Base-by-base conservation (phyloP, 2,329 filamentous ascomycete genomes). In the Aspergillus thermomutatus region DNA sequence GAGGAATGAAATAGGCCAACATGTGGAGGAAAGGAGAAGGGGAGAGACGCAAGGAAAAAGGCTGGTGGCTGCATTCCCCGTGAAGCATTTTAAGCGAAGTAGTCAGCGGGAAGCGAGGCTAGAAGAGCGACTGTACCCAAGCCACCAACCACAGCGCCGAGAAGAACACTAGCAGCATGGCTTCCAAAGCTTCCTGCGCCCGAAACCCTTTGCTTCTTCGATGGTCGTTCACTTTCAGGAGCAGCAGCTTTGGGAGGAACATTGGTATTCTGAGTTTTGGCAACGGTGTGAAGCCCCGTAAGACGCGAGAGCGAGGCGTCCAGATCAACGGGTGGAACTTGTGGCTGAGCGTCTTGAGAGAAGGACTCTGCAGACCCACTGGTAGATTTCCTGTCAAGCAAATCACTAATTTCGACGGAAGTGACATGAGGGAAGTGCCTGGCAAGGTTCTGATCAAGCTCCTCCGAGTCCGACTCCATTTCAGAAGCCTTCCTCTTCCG, bases 101-200 rank as follows among this genome's bases (percentile, higher is more conserved):
- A 79, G 52, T 77, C 74, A 5, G 71, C 65, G 8, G 77, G 77
- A 14, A 79, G 67, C 25, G 75, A 68, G 11, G 75, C 75, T 47
- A 79, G 66, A 19, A 72, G 64, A 45, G 72, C 68, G 43, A 79
- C 68, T 17, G 75, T 75, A 23, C 75, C 72, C 34, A 79, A 64
- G 5, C 75, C 72, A 50, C 77, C 77, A 46, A 77, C 67, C 17
- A 77, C 56, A 37, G 74, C 75, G 25, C 77, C 75, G 4, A 74
- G 59, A 2, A 75, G 55, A 26, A 77, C 75, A 27, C 72, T 73
- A 21, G 72, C 69, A 28, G 73, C 74, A 63, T 78, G 73, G 53
- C 69, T 72, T 49, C 66, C 62, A 25, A 77, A 52, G 25, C 51
- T 67, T 3, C 53, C 48, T 9, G 54, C 52, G 25, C 61, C 59